Base-by-base conservation (phyloP, 805 yeast genomes). In the Saturnispora saitoi region DNA sequence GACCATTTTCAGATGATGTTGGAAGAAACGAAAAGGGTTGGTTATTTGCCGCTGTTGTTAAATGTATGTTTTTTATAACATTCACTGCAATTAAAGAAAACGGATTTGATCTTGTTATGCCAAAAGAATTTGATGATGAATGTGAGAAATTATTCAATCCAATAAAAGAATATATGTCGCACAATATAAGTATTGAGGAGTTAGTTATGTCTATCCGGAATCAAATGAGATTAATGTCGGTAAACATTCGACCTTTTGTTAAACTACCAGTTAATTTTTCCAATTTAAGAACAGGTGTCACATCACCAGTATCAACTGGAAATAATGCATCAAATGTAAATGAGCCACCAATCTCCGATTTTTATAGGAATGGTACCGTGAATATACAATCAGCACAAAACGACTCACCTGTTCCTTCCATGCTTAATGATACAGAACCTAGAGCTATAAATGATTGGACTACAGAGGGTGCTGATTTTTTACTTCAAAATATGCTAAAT, bases 401-500 rank as follows among this genome's bases (percentile, higher is more conserved):
- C 6, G 44, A 42, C 19, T 42, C 19, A 19, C 19, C 36, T 19
- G 44, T 30, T 20, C 30, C 39, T 10, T 42, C 45, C 20, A 42
- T 42, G 29, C 38, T 42, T 3, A 31, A 42, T n/a, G 45, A 14
- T 12, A 32, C 31, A 5, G 28, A 32, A 11, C 20, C 29, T 22
- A 24, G 24, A n/a, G 26, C 32, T 8, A 12, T 20, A 12, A 31
- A 30, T 12, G 43, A 45, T 37, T 30, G 32, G 30, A 37, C 38
- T 22, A 19, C 43, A 8, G 40, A 43, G 4, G 50, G 43, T 3
- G 54, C 56, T n/a, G 58, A 53, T 14, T 47, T 48, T 8, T 41
- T 61, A 14, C 56, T 63, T 22, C 68, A 64, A 38, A 64, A 58
- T 37, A 55, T 65, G 58, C 58, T 66, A 44, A 62, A 57, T 34